Evolutionary conservation across 805 yeast species (phyloP).

Genomic region (Nematodospora valgi): DNA sequence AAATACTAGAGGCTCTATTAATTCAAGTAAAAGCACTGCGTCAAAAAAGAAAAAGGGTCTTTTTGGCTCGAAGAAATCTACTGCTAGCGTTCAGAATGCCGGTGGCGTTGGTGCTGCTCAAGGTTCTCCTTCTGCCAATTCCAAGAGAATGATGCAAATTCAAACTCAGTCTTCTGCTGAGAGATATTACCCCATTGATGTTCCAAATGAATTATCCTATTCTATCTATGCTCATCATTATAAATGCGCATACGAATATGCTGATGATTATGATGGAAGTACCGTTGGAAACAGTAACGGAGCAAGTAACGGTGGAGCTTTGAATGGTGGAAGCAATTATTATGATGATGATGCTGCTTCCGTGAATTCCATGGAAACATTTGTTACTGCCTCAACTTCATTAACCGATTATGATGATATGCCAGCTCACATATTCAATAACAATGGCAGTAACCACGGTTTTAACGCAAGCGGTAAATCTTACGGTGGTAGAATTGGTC

Average conservation of each 20-base stretch:
- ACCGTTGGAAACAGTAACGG: not conserved
- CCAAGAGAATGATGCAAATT: slow-evolving; percentile 25
- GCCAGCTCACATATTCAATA: slow-evolving; percentile 9
- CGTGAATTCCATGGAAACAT: slow-evolving; percentile 26
- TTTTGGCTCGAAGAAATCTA: slow-evolving; percentile 17
- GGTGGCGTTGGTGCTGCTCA: slow-evolving; percentile 8
- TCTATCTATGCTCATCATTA: slow-evolving; percentile 20
- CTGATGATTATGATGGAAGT: slow-evolving; percentile 19
- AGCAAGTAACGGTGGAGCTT: not conserved
- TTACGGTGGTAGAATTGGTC: slow-evolving; percentile 9
- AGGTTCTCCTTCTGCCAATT: slow-evolving; percentile 12
- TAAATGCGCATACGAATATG: slow-evolving; percentile 13
- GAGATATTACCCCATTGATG: slow-evolving; percentile 19
- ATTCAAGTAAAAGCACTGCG: slow-evolving; percentile 26
- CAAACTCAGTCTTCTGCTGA: slow-evolving; percentile 24
- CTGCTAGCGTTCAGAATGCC: slow-evolving; percentile 6
- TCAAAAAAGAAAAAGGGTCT: slow-evolving; percentile 31
- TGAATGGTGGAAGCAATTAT: slow-evolving; percentile 5
- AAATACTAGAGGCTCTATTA: slow-evolving; percentile 20
- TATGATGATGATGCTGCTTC: slow-evolving; percentile 17
- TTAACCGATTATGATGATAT: slow-evolving; percentile 19
- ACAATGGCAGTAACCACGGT: not conserved
- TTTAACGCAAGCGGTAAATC: not conserved
- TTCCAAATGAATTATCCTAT: slow-evolving; percentile 18
- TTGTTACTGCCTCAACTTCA: slow-evolving; percentile 28